Conservation (phyloP, 2,329 filamentous ascomycete species). For the Curvularia lunata region DNA sequence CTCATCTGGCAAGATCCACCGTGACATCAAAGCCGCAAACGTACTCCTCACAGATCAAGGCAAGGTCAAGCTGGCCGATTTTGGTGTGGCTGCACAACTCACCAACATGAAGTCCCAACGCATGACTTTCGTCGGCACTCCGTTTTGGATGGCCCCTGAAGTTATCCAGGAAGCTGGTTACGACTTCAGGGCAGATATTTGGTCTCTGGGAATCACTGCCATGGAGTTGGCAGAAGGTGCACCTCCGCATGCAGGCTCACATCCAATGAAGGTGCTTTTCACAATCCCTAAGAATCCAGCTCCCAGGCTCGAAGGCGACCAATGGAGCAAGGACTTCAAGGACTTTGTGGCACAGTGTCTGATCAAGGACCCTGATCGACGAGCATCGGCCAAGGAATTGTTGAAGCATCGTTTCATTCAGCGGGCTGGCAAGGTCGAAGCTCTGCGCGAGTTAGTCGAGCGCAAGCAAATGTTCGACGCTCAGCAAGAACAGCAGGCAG, state of each 20-base stretch:
- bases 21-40: conserved; percentile 96
- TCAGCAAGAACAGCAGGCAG: conserved; percentile 62
- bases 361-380: conserved; percentile 85
- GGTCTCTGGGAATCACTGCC: conserved; percentile 94
- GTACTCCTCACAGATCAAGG: conserved; percentile 89
- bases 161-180: conserved; percentile 98
- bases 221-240: conserved; percentile 91
- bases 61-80: conserved; percentile 95
- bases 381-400: conserved; percentile 85
- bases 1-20: conserved; percentile 91
- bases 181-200: conserved; percentile 97
- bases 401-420: conserved; percentile 88
- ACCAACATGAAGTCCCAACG: conserved; percentile 97
- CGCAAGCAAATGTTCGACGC: conserved; percentile 84
- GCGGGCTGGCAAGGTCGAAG: conserved; percentile 84
- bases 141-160: conserved; percentile 99
- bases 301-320: conserved; percentile 77
- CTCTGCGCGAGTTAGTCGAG: conserved; percentile 83
- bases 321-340: conserved; percentile 88
- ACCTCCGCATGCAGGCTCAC: conserved; percentile 91
- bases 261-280: conserved; percentile 98
- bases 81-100: conserved; percentile 94
- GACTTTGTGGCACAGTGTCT: conserved; percentile 92
- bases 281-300: conserved; percentile 91
- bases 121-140: conserved; percentile 98